These are phyloP conservation scores for Colletotrichum agaves DNA, from an alignment of 2,329 filamentous ascomycete genomes.

Conservation along the genomic window DNA sequence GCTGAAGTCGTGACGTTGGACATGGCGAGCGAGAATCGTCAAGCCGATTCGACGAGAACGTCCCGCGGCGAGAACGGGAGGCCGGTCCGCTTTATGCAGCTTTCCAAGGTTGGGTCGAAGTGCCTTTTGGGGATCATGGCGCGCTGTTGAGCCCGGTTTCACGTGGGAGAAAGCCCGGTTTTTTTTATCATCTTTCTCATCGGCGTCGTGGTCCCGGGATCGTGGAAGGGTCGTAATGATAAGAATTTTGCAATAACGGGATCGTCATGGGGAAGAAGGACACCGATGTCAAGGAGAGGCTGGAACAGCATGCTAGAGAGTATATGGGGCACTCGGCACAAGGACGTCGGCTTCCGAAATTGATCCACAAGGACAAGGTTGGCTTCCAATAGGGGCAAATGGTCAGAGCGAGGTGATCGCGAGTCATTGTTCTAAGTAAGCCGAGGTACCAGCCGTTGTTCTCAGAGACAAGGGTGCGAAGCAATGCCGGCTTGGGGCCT, in stretches of 20 bases:
- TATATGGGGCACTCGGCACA: background rate
- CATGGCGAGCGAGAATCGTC: constrained; percentile 25
- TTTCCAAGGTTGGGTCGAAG: background rate
- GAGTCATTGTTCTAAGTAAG: constrained; percentile 25
- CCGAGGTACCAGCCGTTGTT: too few species aligned
- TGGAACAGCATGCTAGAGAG: background rate
- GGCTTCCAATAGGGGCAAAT: constrained; percentile 3
- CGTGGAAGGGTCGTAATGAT: constrained; percentile 13
- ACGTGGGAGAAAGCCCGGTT: background rate
- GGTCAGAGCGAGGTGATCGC: constrained; percentile 8
- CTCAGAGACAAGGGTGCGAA: too few species aligned
- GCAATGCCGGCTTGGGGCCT: too few species aligned
- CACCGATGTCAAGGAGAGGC: constrained; percentile 14
- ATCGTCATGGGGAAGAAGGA: background rate
- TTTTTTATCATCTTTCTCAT: constrained; percentile 10
- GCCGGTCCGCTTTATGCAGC: constrained; percentile 21
- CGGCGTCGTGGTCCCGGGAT: constrained; percentile 4
- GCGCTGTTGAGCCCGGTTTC: constrained; percentile 16
- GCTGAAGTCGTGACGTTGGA: constrained; percentile 25
- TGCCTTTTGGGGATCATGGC: constrained; percentile 9
- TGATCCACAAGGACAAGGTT: constrained; percentile 30
- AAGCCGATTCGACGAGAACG: background rate
- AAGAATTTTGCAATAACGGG: constrained; percentile 1
- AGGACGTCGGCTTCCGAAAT: background rate
- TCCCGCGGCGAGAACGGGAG: background rate